These are phyloP conservation scores for Stagonosporopsis chrysanthemi DNA, from an alignment of 2,329 filamentous ascomycete genomes.

Conservation along the genomic window DNA sequence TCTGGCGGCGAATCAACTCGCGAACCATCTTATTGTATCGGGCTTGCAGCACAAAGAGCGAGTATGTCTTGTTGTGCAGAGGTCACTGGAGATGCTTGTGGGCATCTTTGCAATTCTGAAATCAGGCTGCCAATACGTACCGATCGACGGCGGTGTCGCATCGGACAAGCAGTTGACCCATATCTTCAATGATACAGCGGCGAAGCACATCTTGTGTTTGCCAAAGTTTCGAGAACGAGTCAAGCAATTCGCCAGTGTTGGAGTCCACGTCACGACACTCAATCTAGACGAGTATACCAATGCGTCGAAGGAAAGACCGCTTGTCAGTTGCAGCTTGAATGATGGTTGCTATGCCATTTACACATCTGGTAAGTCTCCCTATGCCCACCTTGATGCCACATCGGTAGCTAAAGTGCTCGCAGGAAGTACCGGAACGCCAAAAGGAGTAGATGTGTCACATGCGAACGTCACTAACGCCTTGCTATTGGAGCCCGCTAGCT, in stretches of 20 bases:
- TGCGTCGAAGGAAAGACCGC: constrained; percentile 28
- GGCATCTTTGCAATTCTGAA: constrained; percentile 65
- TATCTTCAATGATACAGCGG: constrained; percentile 58
- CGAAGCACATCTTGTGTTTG: constrained; percentile 59
- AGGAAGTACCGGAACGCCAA: constrained; percentile 64
- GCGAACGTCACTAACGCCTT: constrained; percentile 63
- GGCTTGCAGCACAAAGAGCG: constrained; percentile 51
- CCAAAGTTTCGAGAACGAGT: constrained; percentile 41
- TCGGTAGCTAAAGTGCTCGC: constrained; percentile 9
- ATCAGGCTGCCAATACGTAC: constrained; percentile 66
- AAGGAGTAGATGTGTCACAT: constrained; percentile 67
- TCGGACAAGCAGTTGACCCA: constrained; percentile 52
- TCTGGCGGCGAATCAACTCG: constrained; percentile 23
- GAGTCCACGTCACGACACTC: constrained; percentile 28
- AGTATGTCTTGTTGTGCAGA: constrained; percentile 63
- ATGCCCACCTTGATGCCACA: background rate
- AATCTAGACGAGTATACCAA: constrained; percentile 23
- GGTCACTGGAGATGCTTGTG: constrained; percentile 65
- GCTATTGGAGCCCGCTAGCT: constrained; percentile 58
- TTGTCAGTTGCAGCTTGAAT: constrained; percentile 21
- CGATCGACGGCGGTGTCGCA: constrained; percentile 61
- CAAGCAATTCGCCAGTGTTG: constrained; percentile 21
- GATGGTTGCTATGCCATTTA: constrained; percentile 56
- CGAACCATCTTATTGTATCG: constrained; percentile 30
- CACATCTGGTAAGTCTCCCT: constrained; percentile 53